phyloP scores from a whole-genome alignment of 2,329 filamentous ascomycete species.

The Verticillium nubilum region DNA sequence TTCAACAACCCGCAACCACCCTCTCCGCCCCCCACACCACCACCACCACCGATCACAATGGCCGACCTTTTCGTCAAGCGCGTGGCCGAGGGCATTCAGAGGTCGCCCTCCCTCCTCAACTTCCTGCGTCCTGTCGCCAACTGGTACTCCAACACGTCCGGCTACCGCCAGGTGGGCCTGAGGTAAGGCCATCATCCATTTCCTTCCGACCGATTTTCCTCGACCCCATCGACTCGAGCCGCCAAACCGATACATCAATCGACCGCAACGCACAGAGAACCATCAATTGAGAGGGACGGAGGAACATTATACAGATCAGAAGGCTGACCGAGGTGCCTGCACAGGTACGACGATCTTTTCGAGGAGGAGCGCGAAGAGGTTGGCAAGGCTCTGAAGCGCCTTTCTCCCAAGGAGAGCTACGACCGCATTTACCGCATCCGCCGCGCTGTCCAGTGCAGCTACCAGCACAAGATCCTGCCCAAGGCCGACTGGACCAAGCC shows the following conservation, averaged over 20 bases:
- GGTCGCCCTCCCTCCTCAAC: constrained; percentile 79
- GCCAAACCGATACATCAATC: not conserved
- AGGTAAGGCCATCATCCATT: constrained; percentile 50
- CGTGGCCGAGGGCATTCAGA: constrained; percentile 42
- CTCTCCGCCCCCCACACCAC: constrained; percentile 10
- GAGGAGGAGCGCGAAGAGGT: constrained; percentile 86
- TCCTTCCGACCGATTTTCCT: not conserved
- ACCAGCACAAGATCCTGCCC: constrained; percentile 60
- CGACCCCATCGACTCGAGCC: not conserved
- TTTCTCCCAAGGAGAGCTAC: constrained; percentile 84
- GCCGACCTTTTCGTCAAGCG: constrained; percentile 57
- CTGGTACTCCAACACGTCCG: constrained; percentile 85
- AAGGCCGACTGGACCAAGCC: constrained; percentile 56
- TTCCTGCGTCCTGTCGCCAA: constrained; percentile 75
- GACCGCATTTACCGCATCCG: constrained; percentile 97
- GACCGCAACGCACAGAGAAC: not conserved
- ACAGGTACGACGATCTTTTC: constrained; percentile 89
- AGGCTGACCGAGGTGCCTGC: not conserved
- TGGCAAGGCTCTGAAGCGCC: constrained; percentile 83
- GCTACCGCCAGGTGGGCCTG: constrained; percentile 89
- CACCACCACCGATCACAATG: constrained; percentile 21
- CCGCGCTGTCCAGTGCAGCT: constrained; percentile 77
- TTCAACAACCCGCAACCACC: constrained; percentile 2
- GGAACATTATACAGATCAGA: not conserved
- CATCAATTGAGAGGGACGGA: not conserved